Evolutionary conservation across 1,139 yeast genomes (phyloP).

Genomic region (Taphrina pruni): DNA sequence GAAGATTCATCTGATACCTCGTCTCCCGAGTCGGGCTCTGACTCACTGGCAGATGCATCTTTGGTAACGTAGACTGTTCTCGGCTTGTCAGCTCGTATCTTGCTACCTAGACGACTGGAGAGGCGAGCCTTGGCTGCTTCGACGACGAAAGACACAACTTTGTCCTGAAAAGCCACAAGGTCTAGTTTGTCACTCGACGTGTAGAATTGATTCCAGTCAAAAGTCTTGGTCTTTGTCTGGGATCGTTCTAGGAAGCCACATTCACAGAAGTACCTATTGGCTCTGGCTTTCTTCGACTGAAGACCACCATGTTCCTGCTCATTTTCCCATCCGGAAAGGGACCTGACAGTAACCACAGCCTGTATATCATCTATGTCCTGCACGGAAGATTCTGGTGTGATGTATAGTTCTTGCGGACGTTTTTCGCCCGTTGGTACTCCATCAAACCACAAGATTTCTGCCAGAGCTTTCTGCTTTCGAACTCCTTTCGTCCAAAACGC

Average conservation of each 20-base stretch:
- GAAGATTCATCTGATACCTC: slow-evolving; percentile 4
- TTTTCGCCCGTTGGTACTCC: background rate
- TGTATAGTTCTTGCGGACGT: slow-evolving; percentile 18
- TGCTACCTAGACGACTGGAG: slow-evolving; percentile 1
- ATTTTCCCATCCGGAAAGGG: background rate
- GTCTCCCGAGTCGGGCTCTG: background rate
- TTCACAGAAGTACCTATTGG: slow-evolving; percentile 15
- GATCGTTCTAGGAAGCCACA: slow-evolving; percentile 21
- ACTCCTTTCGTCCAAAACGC: slow-evolving; percentile 21
- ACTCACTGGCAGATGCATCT: background rate
- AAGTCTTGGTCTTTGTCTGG: slow-evolving; percentile 12
- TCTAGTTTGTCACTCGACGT: background rate
- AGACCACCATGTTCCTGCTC: background rate
- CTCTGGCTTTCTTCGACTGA: slow-evolving; percentile 1
- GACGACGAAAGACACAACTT: slow-evolving; percentile 6
- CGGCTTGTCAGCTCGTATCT: background rate
- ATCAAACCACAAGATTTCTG: slow-evolving; percentile 26
- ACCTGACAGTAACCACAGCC: slow-evolving; percentile 1
- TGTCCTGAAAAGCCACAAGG: slow-evolving; percentile 16
- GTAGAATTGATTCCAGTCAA: slow-evolving; percentile 19
- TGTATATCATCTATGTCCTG: slow-evolving; percentile 7
- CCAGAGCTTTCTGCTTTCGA: background rate
- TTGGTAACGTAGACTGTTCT: background rate
- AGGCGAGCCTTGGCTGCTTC: slow-evolving; percentile 18
- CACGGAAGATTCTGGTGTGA: slow-evolving; percentile 20